Conservation (phyloP, 2,329 filamentous ascomycete genomes). For the Microdochium trichocladiopsis region DNA sequence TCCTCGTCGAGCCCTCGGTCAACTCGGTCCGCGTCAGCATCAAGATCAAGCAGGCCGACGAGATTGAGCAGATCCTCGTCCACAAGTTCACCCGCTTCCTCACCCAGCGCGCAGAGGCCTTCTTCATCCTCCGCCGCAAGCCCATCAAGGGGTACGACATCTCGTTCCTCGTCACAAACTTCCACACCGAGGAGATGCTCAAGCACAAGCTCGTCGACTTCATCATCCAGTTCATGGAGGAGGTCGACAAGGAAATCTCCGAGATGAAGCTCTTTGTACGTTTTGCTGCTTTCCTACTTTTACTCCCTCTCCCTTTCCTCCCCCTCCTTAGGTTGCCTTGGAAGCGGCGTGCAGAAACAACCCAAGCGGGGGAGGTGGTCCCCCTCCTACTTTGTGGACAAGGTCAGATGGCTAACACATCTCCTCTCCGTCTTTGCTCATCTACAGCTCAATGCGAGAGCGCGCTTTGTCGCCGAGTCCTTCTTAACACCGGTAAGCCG, state of each 20-base stretch:
- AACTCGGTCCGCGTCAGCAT: constrained; percentile 97
- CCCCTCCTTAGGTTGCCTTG: too few relatives aligned
- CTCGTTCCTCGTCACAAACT: constrained; percentile 97
- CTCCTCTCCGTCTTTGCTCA: too few relatives aligned
- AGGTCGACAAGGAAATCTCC: constrained; percentile 99
- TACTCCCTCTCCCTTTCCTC: constrained; percentile 8
- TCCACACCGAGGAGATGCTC: constrained; percentile 96
- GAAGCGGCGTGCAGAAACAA: too few relatives aligned
- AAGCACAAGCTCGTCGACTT: constrained; percentile 99
- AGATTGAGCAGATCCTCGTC: constrained; percentile 96
- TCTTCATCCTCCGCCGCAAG: constrained; percentile 94
- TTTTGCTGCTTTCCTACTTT: constrained; percentile 12
- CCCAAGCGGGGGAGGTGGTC: too few relatives aligned
- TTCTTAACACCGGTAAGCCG: constrained; percentile 81
- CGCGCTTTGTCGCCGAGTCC: constrained; percentile 95
- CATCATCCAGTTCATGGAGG: constrained; percentile 99
- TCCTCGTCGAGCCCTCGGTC: constrained; percentile 92
- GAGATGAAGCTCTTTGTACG: constrained; percentile 99
- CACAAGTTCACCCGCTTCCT: constrained; percentile 98
- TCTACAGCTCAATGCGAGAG: constrained; percentile 80
- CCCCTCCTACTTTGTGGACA: constrained; percentile 2
- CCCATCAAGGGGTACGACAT: constrained; percentile 98
- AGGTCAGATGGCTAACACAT: constrained; percentile 19
- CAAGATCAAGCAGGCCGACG: constrained; percentile 98
- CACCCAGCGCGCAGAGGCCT: constrained; percentile 91